A percentile compares a stretch with the other conserved stretches of the same genome.
Conservation (phyloP, 352 stramenopile genomes). For the Halophytophthora batemanensis region DNA sequence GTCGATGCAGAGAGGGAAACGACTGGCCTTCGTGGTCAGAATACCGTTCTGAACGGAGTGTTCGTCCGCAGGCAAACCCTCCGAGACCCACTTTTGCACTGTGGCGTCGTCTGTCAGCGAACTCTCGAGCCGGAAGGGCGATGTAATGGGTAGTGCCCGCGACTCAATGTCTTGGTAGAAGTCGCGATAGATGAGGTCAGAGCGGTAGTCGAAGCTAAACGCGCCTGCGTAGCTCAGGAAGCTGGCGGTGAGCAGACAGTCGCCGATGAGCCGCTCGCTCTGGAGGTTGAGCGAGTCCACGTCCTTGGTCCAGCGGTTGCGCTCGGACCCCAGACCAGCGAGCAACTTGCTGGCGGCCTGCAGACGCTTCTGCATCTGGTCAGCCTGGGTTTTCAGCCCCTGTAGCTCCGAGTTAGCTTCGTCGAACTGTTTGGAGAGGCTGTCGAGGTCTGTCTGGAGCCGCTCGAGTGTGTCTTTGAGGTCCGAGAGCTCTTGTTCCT, state of each 20-base stretch:
- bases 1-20: constrained; percentile 95
- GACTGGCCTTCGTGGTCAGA: constrained; percentile 90
- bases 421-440: constrained; percentile 89
- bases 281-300: constrained; percentile 85
- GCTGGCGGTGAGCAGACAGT: constrained; percentile 88
- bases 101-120: constrained; percentile 92
- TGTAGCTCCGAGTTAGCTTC: constrained; percentile 91
- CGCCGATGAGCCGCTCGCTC: constrained; percentile 83
- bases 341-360: constrained; percentile 92
- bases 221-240: constrained; percentile 91
- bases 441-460: constrained; percentile 87
- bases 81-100: constrained; percentile 93
- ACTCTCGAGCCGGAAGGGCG: constrained; percentile 85
- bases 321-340: constrained; percentile 88
- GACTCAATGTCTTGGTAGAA: constrained; percentile 84
- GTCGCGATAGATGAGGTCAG: constrained; percentile 87
- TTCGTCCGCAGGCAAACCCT: constrained; percentile 92
- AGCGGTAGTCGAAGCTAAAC: constrained; percentile 90
- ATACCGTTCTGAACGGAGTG: constrained; percentile 96
- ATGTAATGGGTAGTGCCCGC: constrained; percentile 79
- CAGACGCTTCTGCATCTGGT: constrained; percentile 94
- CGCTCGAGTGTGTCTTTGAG: constrained; percentile 82
- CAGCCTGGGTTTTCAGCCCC: constrained; percentile 88
- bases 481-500: constrained; percentile 86
- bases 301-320: constrained; percentile 91